Evolutionary conservation across 495 filamentous ascomycete genomes (phyloP).

Genomic region (Penicillium canescens): DNA sequence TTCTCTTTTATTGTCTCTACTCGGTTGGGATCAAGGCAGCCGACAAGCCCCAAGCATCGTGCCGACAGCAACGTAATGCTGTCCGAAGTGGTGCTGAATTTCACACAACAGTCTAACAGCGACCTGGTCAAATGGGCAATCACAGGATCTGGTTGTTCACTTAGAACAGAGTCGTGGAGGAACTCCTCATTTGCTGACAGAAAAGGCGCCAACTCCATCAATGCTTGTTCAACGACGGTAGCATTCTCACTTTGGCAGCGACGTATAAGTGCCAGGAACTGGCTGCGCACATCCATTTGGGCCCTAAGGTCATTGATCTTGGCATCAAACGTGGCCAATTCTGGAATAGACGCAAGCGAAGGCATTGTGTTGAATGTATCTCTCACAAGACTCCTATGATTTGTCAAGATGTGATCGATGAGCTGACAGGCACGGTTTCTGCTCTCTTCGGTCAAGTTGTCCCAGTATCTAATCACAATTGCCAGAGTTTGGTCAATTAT

Average conservation of each 20-base stretch:
- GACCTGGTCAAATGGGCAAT: conserved; percentile 69
- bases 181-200: conserved; percentile 74
- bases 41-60: conserved; percentile 80
- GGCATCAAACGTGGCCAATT: conserved; percentile 62
- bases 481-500: conserved; percentile 87
- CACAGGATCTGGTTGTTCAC: conserved; percentile 79
- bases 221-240: conserved; percentile 75
- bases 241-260: conserved; percentile 81
- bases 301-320: conserved; percentile 64
- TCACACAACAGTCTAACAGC: conserved; percentile 79
- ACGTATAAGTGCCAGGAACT: conserved; percentile 66
- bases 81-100: conserved; percentile 66
- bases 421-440: conserved; percentile 58
- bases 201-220: conserved; percentile 73
- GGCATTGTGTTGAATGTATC: conserved; percentile 72
- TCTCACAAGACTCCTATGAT: conserved; percentile 58
- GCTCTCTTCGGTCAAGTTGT: conserved; percentile 58
- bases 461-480: conserved; percentile 81
- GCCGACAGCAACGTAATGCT: conserved; percentile 72
- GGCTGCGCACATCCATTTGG: conserved; percentile 58
- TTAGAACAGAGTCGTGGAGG: conserved; percentile 77
- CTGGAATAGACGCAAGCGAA: conserved; percentile 70
- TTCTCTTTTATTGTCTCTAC: conserved; percentile 78
- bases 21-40: conserved; percentile 87
- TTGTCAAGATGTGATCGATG: conserved; percentile 62